Evolutionary conservation across 2,329 filamentous ascomycete species (phyloP).

Genomic region (Grosmannia clavigera): DNA sequence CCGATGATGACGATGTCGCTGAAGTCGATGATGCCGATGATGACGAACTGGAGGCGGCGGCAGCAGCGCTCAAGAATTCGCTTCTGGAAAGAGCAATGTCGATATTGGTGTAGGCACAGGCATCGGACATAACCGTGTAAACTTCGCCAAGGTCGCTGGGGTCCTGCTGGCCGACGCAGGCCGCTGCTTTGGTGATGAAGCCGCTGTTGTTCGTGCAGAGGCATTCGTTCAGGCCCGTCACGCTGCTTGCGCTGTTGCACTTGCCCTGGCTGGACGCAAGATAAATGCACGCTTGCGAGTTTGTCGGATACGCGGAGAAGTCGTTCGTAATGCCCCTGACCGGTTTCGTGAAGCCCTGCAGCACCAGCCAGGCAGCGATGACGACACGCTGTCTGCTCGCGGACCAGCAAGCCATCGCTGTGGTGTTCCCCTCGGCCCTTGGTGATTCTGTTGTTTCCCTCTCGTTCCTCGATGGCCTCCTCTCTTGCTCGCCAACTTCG

Average conservation of each 20-base stretch:
- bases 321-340: constrained; percentile 18
- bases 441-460: not conserved
- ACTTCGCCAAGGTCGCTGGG: constrained; percentile 26
- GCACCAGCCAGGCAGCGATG: not conserved
- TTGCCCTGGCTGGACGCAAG: constrained; percentile 24
- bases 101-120: constrained; percentile 31
- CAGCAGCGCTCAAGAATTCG: constrained; percentile 24
- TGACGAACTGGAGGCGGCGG: not conserved
- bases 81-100: constrained; percentile 28
- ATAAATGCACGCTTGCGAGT: constrained; percentile 30
- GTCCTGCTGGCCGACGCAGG: constrained; percentile 28
- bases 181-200: constrained; percentile 34
- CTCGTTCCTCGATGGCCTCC: not conserved
- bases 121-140: constrained; percentile 29
- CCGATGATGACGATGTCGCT: too few species aligned
- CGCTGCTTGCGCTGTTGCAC: constrained; percentile 27
- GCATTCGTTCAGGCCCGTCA: constrained; percentile 31
- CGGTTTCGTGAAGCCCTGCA: not conserved
- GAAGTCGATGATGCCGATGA: not conserved
- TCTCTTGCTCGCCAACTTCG: not conserved
- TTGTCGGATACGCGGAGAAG: constrained; percentile 30
- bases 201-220: constrained; percentile 36
- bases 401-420: not conserved
- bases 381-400: not conserved
- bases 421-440: not conserved